Base-by-base conservation (phyloP, 257 asterid species). In the Capsicum rhomboideum region DNA sequence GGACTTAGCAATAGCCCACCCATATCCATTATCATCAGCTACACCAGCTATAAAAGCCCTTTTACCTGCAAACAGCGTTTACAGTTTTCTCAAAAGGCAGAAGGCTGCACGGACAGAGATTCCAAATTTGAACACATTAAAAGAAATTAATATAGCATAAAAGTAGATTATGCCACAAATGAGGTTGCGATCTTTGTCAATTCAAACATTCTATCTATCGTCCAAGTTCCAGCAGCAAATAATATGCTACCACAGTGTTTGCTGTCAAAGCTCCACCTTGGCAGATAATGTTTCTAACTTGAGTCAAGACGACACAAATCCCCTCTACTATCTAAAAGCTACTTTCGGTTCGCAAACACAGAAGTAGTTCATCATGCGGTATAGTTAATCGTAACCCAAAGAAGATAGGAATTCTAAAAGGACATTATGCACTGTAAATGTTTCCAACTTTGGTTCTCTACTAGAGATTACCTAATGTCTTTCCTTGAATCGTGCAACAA, bases 1-100 rank as follows among this genome's bases (percentile, higher is more conserved):
- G 77, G 98, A 94, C 87, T 94, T 94, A 17, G 98, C 95, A 84
- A 94, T 94, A 74, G 98, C 98, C 98, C 98, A 94, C 42, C 98
- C 98, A 88, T 94, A 94, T 78, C 98, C 98, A 78, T 94, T 93
- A 84, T 94, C 98, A 90, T 94, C 98, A 79, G 98, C 98, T 72
- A 94, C 89, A 42, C 98, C 98, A 86, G 98, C 97, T 85, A 94
- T 93, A 88, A 94, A 94, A 80, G 98, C 98, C 86, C 93, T 89
- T 90, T 94, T 93, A 56, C 98, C 98, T 94, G 84, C 49, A 49
- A 84, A 78, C 46, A 85, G 14, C 68, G 66, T 55, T 34, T 68
- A 68, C 77, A 9, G 28, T 18, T 34, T 0, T 68, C 50, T 34
- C 50, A 34, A 34, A 67, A 18, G 26, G 77, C 0, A 29, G 75